Evolutionary conservation across 495 filamentous ascomycete genomes (phyloP).

Genomic region (Platismatia glauca): DNA sequence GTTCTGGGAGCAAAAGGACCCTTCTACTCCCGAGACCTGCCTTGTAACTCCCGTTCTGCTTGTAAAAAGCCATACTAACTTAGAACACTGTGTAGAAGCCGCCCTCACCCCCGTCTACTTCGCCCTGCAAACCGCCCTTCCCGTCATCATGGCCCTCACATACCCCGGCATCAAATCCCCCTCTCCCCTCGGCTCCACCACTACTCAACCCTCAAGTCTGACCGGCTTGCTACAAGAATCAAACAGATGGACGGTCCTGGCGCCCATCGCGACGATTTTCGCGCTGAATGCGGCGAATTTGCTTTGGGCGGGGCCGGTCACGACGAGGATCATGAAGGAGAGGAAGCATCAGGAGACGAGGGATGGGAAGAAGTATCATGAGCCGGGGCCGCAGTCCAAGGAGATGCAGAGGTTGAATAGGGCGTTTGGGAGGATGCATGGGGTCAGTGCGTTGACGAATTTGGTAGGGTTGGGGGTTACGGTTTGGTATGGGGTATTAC

Average conservation of each 20-base stretch:
- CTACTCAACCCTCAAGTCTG: slow-evolving; percentile 33
- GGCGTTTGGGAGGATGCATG: slow-evolving; percentile 70
- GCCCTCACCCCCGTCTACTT: slow-evolving; percentile 84
- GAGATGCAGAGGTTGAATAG: slow-evolving; percentile 78
- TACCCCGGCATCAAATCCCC: slow-evolving; percentile 44
- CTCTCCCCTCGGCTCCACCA: neutral
- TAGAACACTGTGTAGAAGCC: too few species aligned
- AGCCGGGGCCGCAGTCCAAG: slow-evolving; percentile 61
- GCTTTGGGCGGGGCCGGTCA: slow-evolving; percentile 58
- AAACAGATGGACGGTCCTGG: slow-evolving; percentile 49
- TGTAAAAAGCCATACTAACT: too few species aligned
- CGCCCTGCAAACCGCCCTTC: slow-evolving; percentile 63
- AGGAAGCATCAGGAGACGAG: slow-evolving; percentile 68
- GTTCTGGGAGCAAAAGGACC: too few species aligned
- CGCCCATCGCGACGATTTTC: slow-evolving; percentile 58
- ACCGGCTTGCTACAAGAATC: slow-evolving; percentile 45
- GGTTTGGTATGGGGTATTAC: slow-evolving; percentile 61
- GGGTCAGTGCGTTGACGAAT: slow-evolving; percentile 66
- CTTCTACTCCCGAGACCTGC: too few species aligned
- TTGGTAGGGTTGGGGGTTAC: slow-evolving; percentile 56
- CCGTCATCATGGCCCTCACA: slow-evolving; percentile 67
- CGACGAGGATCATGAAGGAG: slow-evolving; percentile 61
- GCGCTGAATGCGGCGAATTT: slow-evolving; percentile 58
- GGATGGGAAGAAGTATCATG: slow-evolving; percentile 78
- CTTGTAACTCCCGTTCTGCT: too few species aligned